A percentile compares a stretch with the other conserved stretches of the same genome.
phyloP scores from a whole-genome alignment of 192 early-diverging fungal species.

The Phlyctochytrium planicorne region DNA sequence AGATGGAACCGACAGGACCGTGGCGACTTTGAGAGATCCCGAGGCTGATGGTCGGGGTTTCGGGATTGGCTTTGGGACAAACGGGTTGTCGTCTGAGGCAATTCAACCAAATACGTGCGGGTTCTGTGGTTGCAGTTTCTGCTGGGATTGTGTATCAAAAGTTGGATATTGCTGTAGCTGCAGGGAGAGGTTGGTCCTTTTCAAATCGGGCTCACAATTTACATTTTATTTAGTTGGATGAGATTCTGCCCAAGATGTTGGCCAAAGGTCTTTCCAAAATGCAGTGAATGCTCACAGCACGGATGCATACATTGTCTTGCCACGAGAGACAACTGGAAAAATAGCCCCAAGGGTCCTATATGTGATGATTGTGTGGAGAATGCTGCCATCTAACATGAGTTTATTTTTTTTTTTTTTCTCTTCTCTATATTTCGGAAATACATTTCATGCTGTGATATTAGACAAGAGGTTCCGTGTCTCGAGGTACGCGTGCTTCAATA shows the following conservation, averaged over 20 bases:
- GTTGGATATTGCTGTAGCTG: conserved; percentile 2
- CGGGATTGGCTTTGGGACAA: too few species aligned
- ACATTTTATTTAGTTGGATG: not conserved
- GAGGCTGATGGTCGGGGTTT: too few species aligned
- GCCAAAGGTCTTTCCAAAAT: not conserved
- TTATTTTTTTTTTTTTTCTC: not conserved
- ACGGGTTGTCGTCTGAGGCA: too few species aligned
- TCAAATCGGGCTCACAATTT: not conserved
- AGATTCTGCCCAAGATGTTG: conserved; percentile 3
- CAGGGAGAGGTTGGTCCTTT: not conserved
- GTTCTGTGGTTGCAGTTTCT: not conserved
- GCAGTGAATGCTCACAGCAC: not conserved
- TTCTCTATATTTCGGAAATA: not conserved
- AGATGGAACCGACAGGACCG: not conserved
- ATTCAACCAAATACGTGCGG: not conserved
- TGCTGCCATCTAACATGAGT: not conserved
- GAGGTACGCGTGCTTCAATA: not conserved
- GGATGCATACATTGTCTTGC: not conserved
- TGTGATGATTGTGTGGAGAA: too few species aligned
- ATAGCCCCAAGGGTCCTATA: not conserved
- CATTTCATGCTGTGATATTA: too few species aligned
- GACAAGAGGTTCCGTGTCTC: not conserved
- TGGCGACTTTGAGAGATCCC: too few species aligned
- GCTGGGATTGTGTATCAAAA: not conserved
- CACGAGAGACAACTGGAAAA: not conserved